Evolutionary conservation across 2,329 filamentous ascomycete species (phyloP), one percentile per base, ranked within the genome.

Genomic region (Ploettnerulaceae sp.): DNA sequence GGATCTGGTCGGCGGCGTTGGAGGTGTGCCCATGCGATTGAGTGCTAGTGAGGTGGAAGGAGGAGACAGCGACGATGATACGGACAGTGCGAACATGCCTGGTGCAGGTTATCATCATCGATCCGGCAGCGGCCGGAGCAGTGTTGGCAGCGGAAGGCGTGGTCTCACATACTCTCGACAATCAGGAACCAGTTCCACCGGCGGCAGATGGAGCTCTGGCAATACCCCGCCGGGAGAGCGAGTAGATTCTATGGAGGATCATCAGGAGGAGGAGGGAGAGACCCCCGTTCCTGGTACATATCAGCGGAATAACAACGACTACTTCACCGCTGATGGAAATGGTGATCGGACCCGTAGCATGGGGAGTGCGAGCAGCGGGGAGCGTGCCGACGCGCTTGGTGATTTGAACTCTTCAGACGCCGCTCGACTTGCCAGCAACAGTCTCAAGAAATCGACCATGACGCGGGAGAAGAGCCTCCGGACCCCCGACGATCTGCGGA

Each of bases 41-140:
- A 95, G 88, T 64, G 91, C 93, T n/a, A 94, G 87, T 40, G 93
- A 98, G 66, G 87, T 97, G 11, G 89, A 95, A 60, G 89, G 87
- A 56, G 89, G 84, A 55, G 88, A 90, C 58, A 88, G 83, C 62
- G 86, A 89, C 42, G 86, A 88, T 33, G 86, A 88, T 38, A 82
- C 84, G 32, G 64, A 67, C 56, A 55, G 69, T 64, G 53, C 54
- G 14, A 69, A 25, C 63, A 66, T 40, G 62, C 32, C 35, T 57
- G 66, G 70, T 56, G 74, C 71, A 49, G 59, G 75, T 67, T 73
- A 81, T 54, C 85, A 90, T 67, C 79, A 80, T 52, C 74, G 86
- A 54, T 85, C 80, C 17, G 83, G 84, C 35, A 89, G 84, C 59
- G 85, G 85, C 15, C 76, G 85, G 54, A 89, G 82, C 65, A 89